Percentiles rank a stretch among this genome's conserved stretches.
These are phyloP conservation scores for Cocos nucifera DNA, from an alignment of 176 grass and related monocot genomes.

Conservation along the genomic window DNA sequence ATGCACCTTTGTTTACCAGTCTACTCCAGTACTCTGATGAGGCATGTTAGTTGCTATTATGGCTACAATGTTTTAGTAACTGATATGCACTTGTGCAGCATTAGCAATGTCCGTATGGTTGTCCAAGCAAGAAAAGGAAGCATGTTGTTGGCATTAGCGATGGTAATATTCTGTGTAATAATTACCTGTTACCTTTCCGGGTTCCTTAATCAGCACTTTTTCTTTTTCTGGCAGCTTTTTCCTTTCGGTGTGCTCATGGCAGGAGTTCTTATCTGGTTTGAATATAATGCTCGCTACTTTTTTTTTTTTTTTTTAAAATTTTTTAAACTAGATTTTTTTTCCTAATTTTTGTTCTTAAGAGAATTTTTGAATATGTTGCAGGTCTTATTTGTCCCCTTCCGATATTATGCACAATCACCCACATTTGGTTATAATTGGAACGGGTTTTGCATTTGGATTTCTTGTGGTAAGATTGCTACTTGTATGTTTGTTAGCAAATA, in stretches of 20 bases:
- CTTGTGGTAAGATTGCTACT: slow-evolving; percentile 52
- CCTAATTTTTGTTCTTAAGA: neutral
- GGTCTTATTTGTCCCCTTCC: slow-evolving; percentile 76
- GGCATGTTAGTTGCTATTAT: neutral
- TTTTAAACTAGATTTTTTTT: neutral
- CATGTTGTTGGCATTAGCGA: slow-evolving; percentile 74
- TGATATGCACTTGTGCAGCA: slow-evolving; percentile 27
- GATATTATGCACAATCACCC: slow-evolving; percentile 89
- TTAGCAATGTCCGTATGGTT: slow-evolving; percentile 76
- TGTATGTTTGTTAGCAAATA: slow-evolving; percentile 9
- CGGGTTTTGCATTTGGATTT: slow-evolving; percentile 98
- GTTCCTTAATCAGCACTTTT: slow-evolving; percentile 19
- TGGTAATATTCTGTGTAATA: slow-evolving; percentile 43
- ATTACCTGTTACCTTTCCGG: neutral
- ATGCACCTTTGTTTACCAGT: too few relatives aligned
- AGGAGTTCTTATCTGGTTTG: slow-evolving; percentile 85
- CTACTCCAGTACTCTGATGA: neutral
- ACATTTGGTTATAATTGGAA: slow-evolving; percentile 81
- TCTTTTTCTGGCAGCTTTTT: slow-evolving; percentile 48
- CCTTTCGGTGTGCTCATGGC: slow-evolving; percentile 60
- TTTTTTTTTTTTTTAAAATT: slow-evolving; percentile 11
- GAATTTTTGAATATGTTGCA: slow-evolving; percentile 14
- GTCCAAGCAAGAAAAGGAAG: slow-evolving; percentile 74
- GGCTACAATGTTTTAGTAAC: too few relatives aligned
- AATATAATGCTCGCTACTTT: slow-evolving; percentile 7